Conservation (phyloP, 106 monocot species). For the Dendrobium nobile region DNA sequence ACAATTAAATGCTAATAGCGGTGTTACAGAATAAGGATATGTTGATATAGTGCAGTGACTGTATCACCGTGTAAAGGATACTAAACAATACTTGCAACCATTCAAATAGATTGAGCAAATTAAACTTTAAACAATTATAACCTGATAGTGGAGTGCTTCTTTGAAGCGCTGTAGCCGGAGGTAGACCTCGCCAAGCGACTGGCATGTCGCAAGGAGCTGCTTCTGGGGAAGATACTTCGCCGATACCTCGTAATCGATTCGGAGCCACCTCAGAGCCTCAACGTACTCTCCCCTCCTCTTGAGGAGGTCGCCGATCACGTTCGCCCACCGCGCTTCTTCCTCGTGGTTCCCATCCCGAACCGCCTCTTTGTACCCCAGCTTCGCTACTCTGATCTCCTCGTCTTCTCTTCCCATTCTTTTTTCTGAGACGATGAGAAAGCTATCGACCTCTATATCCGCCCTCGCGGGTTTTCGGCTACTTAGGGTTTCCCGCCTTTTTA, state of each 20-base stretch:
- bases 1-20: too few relatives aligned
- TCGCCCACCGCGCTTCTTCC: conserved; percentile 84
- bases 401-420: conserved; percentile 39
- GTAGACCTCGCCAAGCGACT: conserved; percentile 83
- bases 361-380: conserved; percentile 55
- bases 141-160: conserved; percentile 74
- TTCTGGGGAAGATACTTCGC: conserved; percentile 65
- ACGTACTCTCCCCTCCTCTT: conserved; percentile 82
- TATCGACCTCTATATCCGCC: not conserved
- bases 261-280: conserved; percentile 83
- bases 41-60: too few relatives aligned
- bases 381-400: conserved; percentile 59
- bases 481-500: too few relatives aligned
- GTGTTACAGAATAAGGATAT: too few relatives aligned
- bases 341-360: conserved; percentile 61
- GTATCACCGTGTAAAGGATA: not conserved
- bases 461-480: not conserved
- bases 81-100: not conserved
- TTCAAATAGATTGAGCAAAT: not conserved
- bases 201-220: conserved; percentile 93
- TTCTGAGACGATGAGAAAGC: not conserved
- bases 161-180: conserved; percentile 59
- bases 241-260: conserved; percentile 76
- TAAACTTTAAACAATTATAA: conserved; percentile 6
- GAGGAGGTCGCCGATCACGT: conserved; percentile 72